Percentiles rank a stretch among this genome's conserved stretches.
Conservation (phyloP, 148 eudicot genomes). For the Chenopodium formosanum region DNA sequence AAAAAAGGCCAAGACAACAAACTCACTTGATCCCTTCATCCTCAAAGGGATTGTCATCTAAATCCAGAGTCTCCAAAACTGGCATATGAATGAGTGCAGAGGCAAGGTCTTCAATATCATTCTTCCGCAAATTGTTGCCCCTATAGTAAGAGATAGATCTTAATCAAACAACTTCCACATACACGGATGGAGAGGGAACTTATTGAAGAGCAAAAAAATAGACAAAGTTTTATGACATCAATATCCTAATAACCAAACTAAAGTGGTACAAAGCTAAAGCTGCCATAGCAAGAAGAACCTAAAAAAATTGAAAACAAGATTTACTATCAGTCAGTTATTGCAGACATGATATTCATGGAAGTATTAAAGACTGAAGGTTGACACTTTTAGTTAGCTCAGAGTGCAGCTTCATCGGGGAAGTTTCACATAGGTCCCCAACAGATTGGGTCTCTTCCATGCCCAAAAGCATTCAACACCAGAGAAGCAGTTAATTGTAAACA, state of each 20-base stretch:
- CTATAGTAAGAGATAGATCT: constrained; percentile 34
- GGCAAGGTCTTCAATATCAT: constrained; percentile 62
- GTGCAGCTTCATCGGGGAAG: background rate
- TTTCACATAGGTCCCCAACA: background rate
- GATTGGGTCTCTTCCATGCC: background rate
- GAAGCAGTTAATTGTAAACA: background rate
- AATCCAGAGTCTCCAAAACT: constrained; percentile 60
- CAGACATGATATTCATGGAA: background rate
- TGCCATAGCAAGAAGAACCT: background rate
- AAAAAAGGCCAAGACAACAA: constrained; percentile 5
- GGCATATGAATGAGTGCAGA: constrained; percentile 71
- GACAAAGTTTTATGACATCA: background rate
- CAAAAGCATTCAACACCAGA: background rate
- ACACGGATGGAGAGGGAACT: background rate
- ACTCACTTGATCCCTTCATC: constrained; percentile 74
- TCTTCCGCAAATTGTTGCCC: constrained; percentile 53
- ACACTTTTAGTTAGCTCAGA: background rate
- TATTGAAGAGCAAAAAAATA: background rate
- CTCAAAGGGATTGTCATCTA: constrained; percentile 78
- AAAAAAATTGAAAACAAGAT: background rate
- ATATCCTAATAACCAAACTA: background rate
- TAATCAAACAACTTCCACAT: constrained; percentile 9
- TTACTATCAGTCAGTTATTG: background rate
- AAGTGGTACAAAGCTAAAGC: background rate
- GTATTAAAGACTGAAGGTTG: background rate